Conservation (phyloP, 176 grass and related monocot genomes). For the Zoysia japonica region DNA sequence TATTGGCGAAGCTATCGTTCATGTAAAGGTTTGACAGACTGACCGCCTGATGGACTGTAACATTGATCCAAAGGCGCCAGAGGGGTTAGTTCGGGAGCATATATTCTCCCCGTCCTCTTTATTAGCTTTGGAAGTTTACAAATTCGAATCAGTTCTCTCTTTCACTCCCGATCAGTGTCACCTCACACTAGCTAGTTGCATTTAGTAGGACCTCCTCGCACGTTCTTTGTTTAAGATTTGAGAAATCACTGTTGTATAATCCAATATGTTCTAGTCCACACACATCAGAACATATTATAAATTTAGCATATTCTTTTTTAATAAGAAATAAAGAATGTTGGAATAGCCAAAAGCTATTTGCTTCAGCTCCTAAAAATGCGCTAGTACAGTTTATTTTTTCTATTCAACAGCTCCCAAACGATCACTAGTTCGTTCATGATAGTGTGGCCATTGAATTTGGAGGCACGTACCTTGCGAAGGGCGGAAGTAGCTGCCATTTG, state of each 20-base stretch:
- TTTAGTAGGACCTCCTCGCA: background rate
- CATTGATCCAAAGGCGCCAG: constrained; percentile 8
- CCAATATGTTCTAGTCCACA: background rate
- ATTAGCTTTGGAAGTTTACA: constrained; percentile 42
- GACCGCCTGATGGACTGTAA: background rate
- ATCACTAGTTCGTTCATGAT: background rate
- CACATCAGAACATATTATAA: background rate
- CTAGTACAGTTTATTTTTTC: background rate
- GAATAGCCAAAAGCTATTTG: background rate
- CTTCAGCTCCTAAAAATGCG: background rate
- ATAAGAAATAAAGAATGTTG: background rate
- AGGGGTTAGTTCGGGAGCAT: constrained; percentile 22
- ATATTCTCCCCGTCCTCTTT: constrained; percentile 47
- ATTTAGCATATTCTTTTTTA: background rate
- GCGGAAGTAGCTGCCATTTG: constrained; percentile 51
- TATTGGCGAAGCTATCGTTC: background rate
- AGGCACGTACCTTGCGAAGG: constrained; percentile 50
- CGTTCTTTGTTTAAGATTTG: constrained; percentile 19
- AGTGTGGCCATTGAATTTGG: background rate
- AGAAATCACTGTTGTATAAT: background rate
- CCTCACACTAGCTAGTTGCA: background rate
- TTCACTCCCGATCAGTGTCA: background rate
- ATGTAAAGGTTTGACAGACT: too few species aligned
- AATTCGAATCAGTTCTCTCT: constrained; percentile 36
- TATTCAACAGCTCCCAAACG: background rate